Base-by-base conservation (phyloP, 257 asterid genomes). In the Buddleja alternifolia region DNA sequence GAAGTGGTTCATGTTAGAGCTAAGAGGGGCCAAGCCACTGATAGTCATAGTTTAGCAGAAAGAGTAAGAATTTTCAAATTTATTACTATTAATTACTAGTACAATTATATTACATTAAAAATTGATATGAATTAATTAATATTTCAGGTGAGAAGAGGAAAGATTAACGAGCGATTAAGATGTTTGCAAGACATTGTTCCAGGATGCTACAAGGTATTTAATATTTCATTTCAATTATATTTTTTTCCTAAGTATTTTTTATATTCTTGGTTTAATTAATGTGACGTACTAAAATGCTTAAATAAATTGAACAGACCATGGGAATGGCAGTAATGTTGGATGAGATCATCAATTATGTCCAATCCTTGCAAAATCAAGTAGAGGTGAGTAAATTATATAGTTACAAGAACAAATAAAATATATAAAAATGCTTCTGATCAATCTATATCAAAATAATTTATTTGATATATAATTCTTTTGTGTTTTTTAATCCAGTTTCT, bases 301-400 rank as follows among this genome's bases (percentile, higher is more conserved):
- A 46, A 66, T 7, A 58, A 71, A 74, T 80, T 72, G 60, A 57
- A 70, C 96, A 92, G 98, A 83, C 90, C 4, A 89, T 89, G 98
- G 98, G 98, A 25, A 92, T 92, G 98, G 93, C 98, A 14, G 87
- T 86, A 6, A 92, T 92, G 98, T 78, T 92, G 84, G 98, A 92
- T 73, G 95, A 92, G 79, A 92, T 87, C 17, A 92, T 89, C 75
- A 92, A 83, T 66, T 92, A 92, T 60, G 96, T 92, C 25, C 96
- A 86, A 34, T 92, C 97, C 7, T 85, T 92, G 78, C 98, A 92
- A 75, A 92, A 79, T 71, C 98, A 92, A 79, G 97, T 92, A 5
- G 98, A 92, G 91, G 98, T 92, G 36, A 72, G 81, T 34, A 19
- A 15, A 10, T 12, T 11, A 2, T 0, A 16, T 21, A 2, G 48